Percentiles rank a stretch among this genome's conserved stretches.
phyloP scores from a whole-genome alignment of 1,284 basidiomycete species.

The Gymnopus androsaceus region DNA sequence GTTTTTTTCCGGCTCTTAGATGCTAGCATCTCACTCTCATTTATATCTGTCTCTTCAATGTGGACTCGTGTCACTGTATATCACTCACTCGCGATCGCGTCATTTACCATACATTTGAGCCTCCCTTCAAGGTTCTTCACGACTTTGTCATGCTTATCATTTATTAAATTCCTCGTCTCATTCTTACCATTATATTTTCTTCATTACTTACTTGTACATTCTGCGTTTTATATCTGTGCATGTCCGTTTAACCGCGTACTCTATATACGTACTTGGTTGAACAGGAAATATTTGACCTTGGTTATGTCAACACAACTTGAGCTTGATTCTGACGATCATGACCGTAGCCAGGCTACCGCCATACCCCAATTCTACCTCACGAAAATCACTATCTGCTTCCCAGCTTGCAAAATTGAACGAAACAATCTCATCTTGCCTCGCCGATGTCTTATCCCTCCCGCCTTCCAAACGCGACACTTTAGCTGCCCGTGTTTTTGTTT shows the following conservation, averaged over 20 bases:
- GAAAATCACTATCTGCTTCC: constrained; percentile 53
- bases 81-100: not conserved
- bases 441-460: constrained; percentile 47
- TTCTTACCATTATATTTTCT: not conserved
- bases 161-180: not conserved
- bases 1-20: not conserved
- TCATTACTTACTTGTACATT: not conserved
- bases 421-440: constrained; percentile 49
- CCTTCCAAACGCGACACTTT: constrained; percentile 45
- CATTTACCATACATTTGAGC: not conserved
- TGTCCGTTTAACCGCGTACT: not conserved
- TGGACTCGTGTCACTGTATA: constrained; percentile 2
- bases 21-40: constrained; percentile 2
- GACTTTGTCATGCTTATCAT: not conserved
- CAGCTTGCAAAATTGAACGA: constrained; percentile 51
- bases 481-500: constrained; percentile 50
- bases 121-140: not conserved
- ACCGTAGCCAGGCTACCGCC: constrained; percentile 26
- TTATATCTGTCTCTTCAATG: not conserved
- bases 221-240: not conserved
- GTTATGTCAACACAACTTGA: too few species aligned
- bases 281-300: too few species aligned
- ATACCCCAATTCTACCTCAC: constrained; percentile 57
- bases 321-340: too few species aligned
- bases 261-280: not conserved